Percentiles rank a stretch among this genome's conserved stretches.
Conservation (phyloP, 345 rosid genomes). For the Durio zibethinus region DNA sequence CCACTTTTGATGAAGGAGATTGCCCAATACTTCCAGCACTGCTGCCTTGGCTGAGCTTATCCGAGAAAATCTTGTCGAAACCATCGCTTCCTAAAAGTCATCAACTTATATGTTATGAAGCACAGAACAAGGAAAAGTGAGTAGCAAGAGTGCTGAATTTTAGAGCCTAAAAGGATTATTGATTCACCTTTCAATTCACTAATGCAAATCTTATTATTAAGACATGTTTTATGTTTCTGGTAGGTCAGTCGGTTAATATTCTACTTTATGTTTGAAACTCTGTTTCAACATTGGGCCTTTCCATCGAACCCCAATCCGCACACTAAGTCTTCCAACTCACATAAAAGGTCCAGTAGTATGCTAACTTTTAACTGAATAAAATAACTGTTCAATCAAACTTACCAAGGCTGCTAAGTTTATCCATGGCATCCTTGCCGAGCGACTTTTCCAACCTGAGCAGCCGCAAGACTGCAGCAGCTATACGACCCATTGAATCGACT, state of each 20-base stretch:
- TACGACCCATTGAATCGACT: constrained; percentile 88
- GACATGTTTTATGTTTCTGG: too few species aligned
- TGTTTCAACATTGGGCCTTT: too few species aligned
- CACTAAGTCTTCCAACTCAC: neutral
- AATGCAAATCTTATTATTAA: too few species aligned
- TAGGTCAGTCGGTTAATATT: too few species aligned
- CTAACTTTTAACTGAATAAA: neutral
- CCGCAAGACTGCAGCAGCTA: constrained; percentile 79
- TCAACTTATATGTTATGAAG: too few species aligned
- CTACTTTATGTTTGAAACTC: too few species aligned
- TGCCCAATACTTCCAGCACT: constrained; percentile 38
- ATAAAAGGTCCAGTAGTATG: neutral
- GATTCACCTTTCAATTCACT: too few species aligned
- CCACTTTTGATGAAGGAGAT: constrained; percentile 30
- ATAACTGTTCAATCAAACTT: constrained; percentile 15
- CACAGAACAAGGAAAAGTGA: too few species aligned
- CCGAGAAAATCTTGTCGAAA: constrained; percentile 68
- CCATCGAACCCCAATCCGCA: too few species aligned
- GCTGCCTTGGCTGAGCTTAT: constrained; percentile 39
- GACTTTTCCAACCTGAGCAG: constrained; percentile 81
- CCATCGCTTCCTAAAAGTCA: constrained; percentile 73
- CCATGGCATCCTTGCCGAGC: constrained; percentile 68
- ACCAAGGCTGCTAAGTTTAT: constrained; percentile 97
- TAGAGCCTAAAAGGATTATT: too few species aligned
- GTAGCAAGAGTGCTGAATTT: too few species aligned